Conservation (phyloP, 495 filamentous ascomycete genomes). For the Extremus antarcticus region DNA sequence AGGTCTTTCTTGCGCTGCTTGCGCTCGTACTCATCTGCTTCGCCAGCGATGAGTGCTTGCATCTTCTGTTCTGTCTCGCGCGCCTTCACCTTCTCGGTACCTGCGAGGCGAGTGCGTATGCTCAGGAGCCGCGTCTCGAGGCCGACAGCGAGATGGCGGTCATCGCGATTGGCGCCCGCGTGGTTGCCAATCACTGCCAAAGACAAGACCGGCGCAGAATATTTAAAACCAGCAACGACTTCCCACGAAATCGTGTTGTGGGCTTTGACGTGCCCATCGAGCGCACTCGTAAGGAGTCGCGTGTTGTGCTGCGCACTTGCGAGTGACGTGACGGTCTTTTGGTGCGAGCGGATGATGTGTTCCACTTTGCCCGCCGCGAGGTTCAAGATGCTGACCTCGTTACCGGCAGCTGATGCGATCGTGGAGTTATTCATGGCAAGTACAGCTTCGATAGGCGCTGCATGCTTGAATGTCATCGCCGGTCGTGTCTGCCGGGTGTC, state of each 20-base stretch:
- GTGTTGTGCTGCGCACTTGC: constrained; percentile 63
- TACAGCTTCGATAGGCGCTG: constrained; percentile 72
- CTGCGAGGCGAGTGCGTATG: constrained; percentile 73
- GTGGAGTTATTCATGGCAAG: constrained; percentile 81
- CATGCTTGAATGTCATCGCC: constrained; percentile 87
- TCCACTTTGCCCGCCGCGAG: constrained; percentile 81
- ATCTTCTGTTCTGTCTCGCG: constrained; percentile 75
- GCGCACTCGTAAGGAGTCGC: constrained; percentile 70
- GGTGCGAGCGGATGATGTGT: constrained; percentile 80
- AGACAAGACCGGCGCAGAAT: constrained; percentile 78
- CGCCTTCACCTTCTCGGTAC: constrained; percentile 67
- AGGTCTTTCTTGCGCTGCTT: constrained; percentile 54
- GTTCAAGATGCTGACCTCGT: constrained; percentile 86
- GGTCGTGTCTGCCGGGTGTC: constrained; percentile 63
- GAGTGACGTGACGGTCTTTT: constrained; percentile 91
- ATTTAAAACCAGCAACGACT: constrained; percentile 83
- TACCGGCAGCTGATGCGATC: constrained; percentile 72
- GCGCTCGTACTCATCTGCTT: constrained; percentile 56
- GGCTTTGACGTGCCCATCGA: constrained; percentile 95
- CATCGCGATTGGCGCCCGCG: constrained; percentile 38
- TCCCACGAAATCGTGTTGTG: constrained; percentile 90
- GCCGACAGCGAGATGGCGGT: constrained; percentile 79
- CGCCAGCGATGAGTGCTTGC: constrained; percentile 68
- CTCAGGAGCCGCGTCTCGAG: constrained; percentile 86
- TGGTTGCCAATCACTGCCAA: constrained; percentile 52